A percentile compares a stretch with the other conserved stretches of the same genome.
Evolutionary conservation across 768 basidiomycete genomes (phyloP).

Genomic region (Boletus rubescentipes): DNA sequence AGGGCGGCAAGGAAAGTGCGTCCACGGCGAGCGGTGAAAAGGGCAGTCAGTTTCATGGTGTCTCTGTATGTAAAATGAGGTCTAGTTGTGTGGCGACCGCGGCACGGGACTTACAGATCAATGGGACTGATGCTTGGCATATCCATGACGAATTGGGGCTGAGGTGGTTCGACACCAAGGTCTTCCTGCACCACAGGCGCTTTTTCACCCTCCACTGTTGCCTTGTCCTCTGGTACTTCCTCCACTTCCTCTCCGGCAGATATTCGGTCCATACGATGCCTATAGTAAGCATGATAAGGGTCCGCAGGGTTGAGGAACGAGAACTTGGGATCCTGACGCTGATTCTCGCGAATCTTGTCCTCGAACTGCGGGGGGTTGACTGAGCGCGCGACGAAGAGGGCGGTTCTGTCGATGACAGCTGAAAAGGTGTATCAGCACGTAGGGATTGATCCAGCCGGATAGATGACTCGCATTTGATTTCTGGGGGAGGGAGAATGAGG

Average conservation of each 20-base stretch:
- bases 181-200: constrained; percentile 47
- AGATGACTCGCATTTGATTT: constrained; percentile 74
- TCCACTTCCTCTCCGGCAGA: constrained; percentile 72
- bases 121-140: constrained; percentile 84
- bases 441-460: background rate
- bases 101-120: constrained; percentile 74
- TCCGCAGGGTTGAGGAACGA: constrained; percentile 96
- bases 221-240: constrained; percentile 49
- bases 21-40: constrained; percentile 92
- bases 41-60: constrained; percentile 92
- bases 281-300: constrained; percentile 98
- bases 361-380: constrained; percentile 92
- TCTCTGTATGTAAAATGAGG: constrained; percentile 52
- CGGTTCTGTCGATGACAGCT: constrained; percentile 97
- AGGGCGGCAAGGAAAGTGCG: constrained; percentile 82
- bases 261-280: constrained; percentile 85
- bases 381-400: constrained; percentile 88
- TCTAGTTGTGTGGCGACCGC: background rate
- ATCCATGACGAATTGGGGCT: constrained; percentile 80
- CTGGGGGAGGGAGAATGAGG: constrained; percentile 93
- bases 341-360: constrained; percentile 95
- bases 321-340: constrained; percentile 96
- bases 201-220: constrained; percentile 34
- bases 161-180: constrained; percentile 72
- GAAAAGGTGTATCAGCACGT: constrained; percentile 10